Evolutionary conservation across 2,329 filamentous ascomycete genomes (phyloP).

Genomic region (Colletotrichum truncatum): DNA sequence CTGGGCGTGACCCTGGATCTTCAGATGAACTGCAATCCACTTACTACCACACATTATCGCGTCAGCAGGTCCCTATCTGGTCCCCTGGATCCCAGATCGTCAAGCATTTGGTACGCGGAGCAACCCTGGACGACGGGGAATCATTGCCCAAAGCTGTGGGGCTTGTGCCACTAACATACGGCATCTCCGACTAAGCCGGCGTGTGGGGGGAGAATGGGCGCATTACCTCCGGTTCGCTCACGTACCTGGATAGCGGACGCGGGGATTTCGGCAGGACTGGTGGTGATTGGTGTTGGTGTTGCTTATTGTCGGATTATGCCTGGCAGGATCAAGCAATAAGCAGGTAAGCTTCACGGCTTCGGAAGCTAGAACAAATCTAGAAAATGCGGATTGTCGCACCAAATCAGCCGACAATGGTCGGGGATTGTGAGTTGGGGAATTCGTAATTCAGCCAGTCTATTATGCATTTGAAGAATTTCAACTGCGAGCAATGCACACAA

Average conservation of each 20-base stretch:
- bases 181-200: conserved; percentile 8
- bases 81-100: not conserved
- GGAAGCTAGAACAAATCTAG: too few species aligned
- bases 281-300: not conserved
- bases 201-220: conserved; percentile 19
- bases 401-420: too few species aligned
- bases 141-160: not conserved
- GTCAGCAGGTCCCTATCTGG: not conserved
- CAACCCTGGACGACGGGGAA: not conserved
- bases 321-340: too few species aligned
- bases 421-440: too few species aligned
- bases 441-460: too few species aligned
- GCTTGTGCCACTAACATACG: not conserved
- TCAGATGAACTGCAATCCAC: conserved; percentile 13
- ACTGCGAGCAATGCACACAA: too few species aligned
- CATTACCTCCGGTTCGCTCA: not conserved
- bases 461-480: too few species aligned
- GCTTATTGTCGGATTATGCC: not conserved
- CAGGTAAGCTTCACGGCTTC: too few species aligned
- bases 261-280: not conserved
- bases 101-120: not conserved
- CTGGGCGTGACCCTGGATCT: not conserved
- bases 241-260: not conserved
- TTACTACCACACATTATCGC: not conserved
- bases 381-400: too few species aligned